Evolutionary conservation across 192 early-diverging fungal species (phyloP).

Genomic region (Coemansia sp.): DNA sequence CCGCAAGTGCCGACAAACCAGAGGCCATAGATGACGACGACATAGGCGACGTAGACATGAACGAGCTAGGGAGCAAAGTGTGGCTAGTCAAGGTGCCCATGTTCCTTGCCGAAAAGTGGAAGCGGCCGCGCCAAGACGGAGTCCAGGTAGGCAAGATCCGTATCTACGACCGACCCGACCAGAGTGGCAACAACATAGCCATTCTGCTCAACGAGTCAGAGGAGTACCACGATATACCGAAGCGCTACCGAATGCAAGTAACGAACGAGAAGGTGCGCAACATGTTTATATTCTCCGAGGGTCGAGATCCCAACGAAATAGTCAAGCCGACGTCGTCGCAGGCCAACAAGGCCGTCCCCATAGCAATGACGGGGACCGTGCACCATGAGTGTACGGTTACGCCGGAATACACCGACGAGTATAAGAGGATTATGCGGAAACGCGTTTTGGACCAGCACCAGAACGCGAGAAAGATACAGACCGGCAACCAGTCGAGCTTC

Average conservation of each 20-base stretch:
- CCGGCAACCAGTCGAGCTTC: conserved; percentile 30
- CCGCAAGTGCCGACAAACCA: background rate
- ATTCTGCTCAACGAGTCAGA: conserved; percentile 67
- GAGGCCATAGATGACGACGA: conserved; percentile 57
- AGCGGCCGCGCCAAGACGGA: conserved; percentile 58
- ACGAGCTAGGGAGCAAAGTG: conserved; percentile 67
- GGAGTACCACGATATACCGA: conserved; percentile 66
- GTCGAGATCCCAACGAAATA: conserved; percentile 32
- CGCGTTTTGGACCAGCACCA: conserved; percentile 58
- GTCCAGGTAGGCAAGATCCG: conserved; percentile 77
- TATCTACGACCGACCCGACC: conserved; percentile 64
- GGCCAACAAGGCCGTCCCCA: conserved; percentile 54
- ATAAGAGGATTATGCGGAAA: conserved; percentile 67
- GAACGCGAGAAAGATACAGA: conserved; percentile 28
- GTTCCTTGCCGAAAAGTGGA: conserved; percentile 88
- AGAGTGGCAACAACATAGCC: conserved; percentile 56
- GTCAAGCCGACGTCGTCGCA: conserved; percentile 45
- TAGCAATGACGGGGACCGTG: conserved; percentile 62
- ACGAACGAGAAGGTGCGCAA: conserved; percentile 66
- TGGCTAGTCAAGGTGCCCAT: conserved; percentile 95
- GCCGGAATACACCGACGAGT: conserved; percentile 58
- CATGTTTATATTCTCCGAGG: conserved; percentile 76
- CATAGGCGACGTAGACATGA: conserved; percentile 68
- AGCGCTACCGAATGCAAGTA: conserved; percentile 80
- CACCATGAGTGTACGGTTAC: conserved; percentile 72